These are phyloP conservation scores for Westerdykella sp. DNA, from an alignment of 2,329 filamentous ascomycete species.

Conservation along the genomic window DNA sequence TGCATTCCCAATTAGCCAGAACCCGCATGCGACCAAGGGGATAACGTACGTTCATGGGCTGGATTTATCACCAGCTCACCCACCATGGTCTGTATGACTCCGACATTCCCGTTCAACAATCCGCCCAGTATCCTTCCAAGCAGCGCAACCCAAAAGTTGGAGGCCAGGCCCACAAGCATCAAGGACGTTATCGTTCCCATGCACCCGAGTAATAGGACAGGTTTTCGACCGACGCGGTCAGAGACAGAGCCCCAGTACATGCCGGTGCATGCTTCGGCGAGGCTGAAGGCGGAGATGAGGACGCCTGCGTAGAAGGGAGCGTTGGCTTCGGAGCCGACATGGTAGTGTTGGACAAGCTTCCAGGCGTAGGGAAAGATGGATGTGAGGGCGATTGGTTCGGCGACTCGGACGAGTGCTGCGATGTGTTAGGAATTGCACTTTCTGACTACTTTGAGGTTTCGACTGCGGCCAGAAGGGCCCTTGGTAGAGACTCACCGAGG, in stretches of 20 bases:
- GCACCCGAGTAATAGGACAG: constrained; percentile 46
- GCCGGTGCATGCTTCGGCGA: constrained; percentile 78
- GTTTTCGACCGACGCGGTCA: constrained; percentile 37
- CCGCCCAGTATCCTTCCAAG: constrained; percentile 71
- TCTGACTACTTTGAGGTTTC: too few species aligned
- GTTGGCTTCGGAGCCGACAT: constrained; percentile 32
- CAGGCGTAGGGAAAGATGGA: constrained; percentile 79
- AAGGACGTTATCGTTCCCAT: constrained; percentile 76
- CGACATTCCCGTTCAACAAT: constrained; percentile 84
- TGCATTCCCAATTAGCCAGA: constrained; percentile 29
- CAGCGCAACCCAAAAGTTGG: constrained; percentile 78
- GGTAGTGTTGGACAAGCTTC: constrained; percentile 35
- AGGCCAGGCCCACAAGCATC: constrained; percentile 73
- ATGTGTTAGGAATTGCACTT: neutral
- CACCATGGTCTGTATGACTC: constrained; percentile 85
- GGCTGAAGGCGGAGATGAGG: constrained; percentile 86
- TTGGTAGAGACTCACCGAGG: constrained; percentile 59
- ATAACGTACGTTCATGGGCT: constrained; percentile 71
- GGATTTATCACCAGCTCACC: constrained; percentile 77
- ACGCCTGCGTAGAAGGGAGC: constrained; percentile 79
- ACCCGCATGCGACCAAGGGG: neutral
- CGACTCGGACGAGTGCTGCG: constrained; percentile 80
- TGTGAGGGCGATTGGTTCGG: constrained; percentile 87
- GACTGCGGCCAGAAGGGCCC: too few species aligned
- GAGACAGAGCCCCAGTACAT: constrained; percentile 50